These are phyloP conservation scores for Misopates orontium DNA, from an alignment of 257 asterid species.

Conservation along the genomic window DNA sequence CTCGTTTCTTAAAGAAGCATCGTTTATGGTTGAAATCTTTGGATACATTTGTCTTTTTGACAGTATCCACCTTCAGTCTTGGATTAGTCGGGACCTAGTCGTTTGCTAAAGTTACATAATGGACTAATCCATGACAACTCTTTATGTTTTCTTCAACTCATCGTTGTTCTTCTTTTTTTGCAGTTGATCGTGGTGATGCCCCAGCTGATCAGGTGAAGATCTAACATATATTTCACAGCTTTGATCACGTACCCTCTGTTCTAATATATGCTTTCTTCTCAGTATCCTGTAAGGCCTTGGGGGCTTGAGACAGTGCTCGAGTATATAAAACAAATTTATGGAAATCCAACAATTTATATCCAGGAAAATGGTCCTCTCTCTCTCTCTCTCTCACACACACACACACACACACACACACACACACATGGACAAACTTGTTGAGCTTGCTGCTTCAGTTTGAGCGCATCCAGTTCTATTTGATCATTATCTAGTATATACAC, in stretches of 20 bases:
- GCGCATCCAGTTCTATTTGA: background rate
- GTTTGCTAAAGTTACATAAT: background rate
- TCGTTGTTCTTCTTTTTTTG: background rate
- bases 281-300: conserved; percentile 35
- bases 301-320: conserved; percentile 43
- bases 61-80: background rate
- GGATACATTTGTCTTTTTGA: background rate
- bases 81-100: background rate
- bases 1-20: background rate
- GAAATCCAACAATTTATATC: conserved; percentile 54
- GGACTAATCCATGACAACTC: background rate
- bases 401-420: background rate
- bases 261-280: conserved; percentile 19
- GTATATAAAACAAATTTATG: conserved; percentile 46
- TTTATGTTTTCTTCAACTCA: background rate
- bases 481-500: background rate
- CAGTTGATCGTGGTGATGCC: conserved; percentile 3
- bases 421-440: background rate
- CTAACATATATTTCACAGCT: background rate
- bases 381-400: conserved; percentile 12
- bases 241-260: background rate
- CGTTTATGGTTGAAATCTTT: background rate
- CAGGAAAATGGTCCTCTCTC: conserved; percentile 55
- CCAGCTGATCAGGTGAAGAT: conserved; percentile 25
- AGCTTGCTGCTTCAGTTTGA: background rate